Conservation (phyloP, 73 alveolate species). For the Tetrahymena borealis region DNA sequence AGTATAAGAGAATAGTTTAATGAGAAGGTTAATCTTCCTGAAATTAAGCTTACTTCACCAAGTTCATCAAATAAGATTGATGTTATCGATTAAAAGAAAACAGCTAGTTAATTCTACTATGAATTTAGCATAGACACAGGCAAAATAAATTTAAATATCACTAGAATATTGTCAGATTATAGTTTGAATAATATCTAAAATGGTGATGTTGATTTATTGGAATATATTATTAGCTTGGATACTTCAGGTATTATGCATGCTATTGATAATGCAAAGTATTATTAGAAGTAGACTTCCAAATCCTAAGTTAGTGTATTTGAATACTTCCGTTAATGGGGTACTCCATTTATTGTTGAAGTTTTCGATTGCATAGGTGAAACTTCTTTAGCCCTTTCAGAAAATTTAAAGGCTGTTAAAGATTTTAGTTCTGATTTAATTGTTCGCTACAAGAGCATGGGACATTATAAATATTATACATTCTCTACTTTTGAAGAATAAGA, state of each 20-base stretch:
- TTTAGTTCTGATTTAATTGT: not conserved
- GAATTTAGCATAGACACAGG: not conserved
- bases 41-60: not conserved
- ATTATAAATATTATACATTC: not conserved
- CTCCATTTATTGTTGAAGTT: not conserved
- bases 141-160: not conserved
- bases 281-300: not conserved
- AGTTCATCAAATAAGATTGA: not conserved
- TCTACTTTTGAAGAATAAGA: not conserved
- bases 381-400: not conserved
- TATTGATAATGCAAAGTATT: not conserved
- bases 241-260: not conserved
- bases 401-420: not conserved
- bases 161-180: not conserved
- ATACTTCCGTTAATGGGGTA: not conserved
- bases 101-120: not conserved
- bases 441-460: not conserved
- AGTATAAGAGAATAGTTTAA: not conserved
- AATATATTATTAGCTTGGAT: not conserved
- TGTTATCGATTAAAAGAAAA: not conserved
- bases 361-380: not conserved
- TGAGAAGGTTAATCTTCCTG: not conserved
- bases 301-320: not conserved
- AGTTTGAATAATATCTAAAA: not conserved
- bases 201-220: not conserved